These are phyloP conservation scores for Didymella pinodella DNA, from an alignment of 2,329 filamentous ascomycete genomes.

Conservation along the genomic window DNA sequence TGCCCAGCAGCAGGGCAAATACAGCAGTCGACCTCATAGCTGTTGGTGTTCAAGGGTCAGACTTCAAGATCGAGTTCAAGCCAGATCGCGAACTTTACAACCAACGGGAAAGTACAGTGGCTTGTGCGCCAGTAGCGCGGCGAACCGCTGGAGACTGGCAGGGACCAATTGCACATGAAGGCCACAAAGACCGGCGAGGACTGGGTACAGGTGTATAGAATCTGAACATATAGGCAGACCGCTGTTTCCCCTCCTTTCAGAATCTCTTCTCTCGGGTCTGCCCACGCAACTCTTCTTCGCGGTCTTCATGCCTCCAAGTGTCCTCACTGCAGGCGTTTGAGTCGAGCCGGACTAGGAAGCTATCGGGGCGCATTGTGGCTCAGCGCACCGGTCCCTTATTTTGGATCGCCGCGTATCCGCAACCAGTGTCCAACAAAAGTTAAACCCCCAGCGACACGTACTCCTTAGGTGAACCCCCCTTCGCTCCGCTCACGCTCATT, in stretches of 20 bases:
- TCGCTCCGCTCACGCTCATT: constrained; percentile 24
- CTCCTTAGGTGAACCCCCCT: constrained; percentile 14
- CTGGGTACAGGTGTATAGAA: constrained; percentile 14
- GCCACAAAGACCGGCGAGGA: constrained; percentile 16
- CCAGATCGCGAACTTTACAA: constrained; percentile 31
- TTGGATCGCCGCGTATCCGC: constrained; percentile 16
- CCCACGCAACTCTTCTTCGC: constrained; percentile 1
- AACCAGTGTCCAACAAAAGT: constrained; percentile 6
- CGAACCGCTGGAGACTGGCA: constrained; percentile 33
- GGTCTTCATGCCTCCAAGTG: constrained; percentile 3
- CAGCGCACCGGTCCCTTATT: constrained; percentile 14
- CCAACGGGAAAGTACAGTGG: constrained; percentile 40
- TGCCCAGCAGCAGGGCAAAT: constrained; percentile 72
- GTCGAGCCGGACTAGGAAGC: constrained; percentile 13
- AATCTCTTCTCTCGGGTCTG: background rate
- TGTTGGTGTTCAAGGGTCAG: constrained; percentile 21
- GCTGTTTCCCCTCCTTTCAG: background rate
- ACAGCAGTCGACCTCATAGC: constrained; percentile 74
- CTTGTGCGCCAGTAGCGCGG: constrained; percentile 39
- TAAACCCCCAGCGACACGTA: constrained; percentile 18
- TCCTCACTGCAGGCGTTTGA: constrained; percentile 12
- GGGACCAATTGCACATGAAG: constrained; percentile 25
- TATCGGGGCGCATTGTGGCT: constrained; percentile 17
- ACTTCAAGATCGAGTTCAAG: constrained; percentile 22
- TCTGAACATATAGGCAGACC: constrained; percentile 15